Conservation (phyloP, 2,329 filamentous ascomycete genomes). For the Blumeria hordei region DNA sequence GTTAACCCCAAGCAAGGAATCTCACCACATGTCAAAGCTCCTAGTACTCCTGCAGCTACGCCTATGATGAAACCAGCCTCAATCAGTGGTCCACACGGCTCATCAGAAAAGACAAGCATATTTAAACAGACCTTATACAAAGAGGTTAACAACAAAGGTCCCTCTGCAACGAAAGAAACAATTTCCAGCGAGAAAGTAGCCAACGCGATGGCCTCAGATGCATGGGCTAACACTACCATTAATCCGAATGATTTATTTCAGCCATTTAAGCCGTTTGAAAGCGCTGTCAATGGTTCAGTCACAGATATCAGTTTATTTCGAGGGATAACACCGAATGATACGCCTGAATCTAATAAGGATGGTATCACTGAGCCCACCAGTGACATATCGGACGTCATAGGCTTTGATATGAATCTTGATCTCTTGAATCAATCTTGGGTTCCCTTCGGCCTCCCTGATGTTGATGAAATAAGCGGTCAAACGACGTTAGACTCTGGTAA, state of each 20-base stretch:
- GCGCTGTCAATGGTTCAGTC: constrained; percentile 22
- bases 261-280: constrained; percentile 19
- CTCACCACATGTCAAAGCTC: constrained; percentile 19
- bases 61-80: constrained; percentile 25
- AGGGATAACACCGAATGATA: constrained; percentile 34
- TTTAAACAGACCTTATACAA: constrained; percentile 7
- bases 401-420: constrained; percentile 27
- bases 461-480: constrained; percentile 20
- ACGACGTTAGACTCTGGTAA: constrained; percentile 16
- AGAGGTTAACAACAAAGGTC: constrained; percentile 6
- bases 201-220: constrained; percentile 6
- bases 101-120: constrained; percentile 18
- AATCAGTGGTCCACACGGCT: constrained; percentile 26
- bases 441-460: constrained; percentile 19
- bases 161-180: constrained; percentile 11
- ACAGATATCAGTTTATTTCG: constrained; percentile 29
- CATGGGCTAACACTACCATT: constrained; percentile 23
- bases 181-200: constrained; percentile 12
- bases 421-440: constrained; percentile 20
- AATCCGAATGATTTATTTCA: constrained; percentile 27
- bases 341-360: constrained; percentile 38
- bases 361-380: constrained; percentile 34
- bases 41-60: constrained; percentile 16
- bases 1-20: constrained; percentile 16
- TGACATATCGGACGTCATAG: constrained; percentile 31